These are phyloP conservation scores for Arthrobotrys pseudoclavata DNA, from an alignment of 2,329 filamentous ascomycete species.

Conservation along the genomic window DNA sequence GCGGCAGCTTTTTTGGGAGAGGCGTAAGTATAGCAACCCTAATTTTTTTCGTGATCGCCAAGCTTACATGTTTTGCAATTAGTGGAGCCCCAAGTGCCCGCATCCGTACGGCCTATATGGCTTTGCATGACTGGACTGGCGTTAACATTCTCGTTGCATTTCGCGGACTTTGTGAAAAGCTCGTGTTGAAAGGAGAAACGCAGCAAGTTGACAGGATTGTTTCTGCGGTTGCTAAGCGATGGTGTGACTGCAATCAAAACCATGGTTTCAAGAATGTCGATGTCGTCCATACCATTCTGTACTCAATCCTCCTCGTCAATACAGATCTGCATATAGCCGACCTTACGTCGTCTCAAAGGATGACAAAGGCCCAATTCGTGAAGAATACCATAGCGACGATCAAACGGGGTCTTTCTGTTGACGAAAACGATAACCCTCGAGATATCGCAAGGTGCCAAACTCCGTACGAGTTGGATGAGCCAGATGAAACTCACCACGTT, in stretches of 20 bases:
- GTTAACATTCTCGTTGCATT: slow-evolving; percentile 84
- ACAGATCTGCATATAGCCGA: slow-evolving; percentile 96
- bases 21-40: slow-evolving; percentile 63
- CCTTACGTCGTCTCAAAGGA: slow-evolving; percentile 83
- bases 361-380: slow-evolving; percentile 94
- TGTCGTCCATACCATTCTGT: slow-evolving; percentile 96
- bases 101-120: slow-evolving; percentile 85
- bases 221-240: slow-evolving; percentile 87
- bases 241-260: slow-evolving; percentile 92
- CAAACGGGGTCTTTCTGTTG: slow-evolving; percentile 74
- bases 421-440: slow-evolving; percentile 57
- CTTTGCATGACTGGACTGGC: slow-evolving; percentile 86
- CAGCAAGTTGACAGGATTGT: slow-evolving; percentile 97
- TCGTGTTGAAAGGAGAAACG: slow-evolving; percentile 89
- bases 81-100: slow-evolving; percentile 70
- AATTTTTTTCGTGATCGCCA: slow-evolving; percentile 55
- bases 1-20: slow-evolving; percentile 92
- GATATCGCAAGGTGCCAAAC: slow-evolving; percentile 61
- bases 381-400: slow-evolving; percentile 97
- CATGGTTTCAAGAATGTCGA: slow-evolving; percentile 95
- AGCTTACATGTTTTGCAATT: slow-evolving; percentile 16
- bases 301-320: slow-evolving; percentile 93
- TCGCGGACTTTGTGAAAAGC: slow-evolving; percentile 82
- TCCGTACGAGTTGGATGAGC: slow-evolving; percentile 60
- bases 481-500: slow-evolving; percentile 25